These are phyloP conservation scores for Ceratobasidium sp. DNA, from an alignment of 1,284 basidiomycete species.

Conservation along the genomic window DNA sequence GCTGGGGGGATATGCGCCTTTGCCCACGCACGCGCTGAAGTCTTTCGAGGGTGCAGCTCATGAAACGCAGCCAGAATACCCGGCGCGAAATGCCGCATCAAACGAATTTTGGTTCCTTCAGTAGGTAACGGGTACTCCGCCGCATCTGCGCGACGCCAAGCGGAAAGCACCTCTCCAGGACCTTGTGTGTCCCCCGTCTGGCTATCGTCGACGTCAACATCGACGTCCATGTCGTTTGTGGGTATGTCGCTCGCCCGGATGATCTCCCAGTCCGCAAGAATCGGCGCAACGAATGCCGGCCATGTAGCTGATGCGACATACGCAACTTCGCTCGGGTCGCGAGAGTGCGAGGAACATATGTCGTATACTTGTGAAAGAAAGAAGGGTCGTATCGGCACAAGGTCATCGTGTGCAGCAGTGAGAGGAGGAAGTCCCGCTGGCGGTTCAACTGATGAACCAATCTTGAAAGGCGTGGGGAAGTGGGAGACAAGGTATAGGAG, in stretches of 20 bases:
- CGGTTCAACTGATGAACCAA: slow-evolving; percentile 49
- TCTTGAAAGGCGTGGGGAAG: slow-evolving; percentile 53
- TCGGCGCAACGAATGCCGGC: slow-evolving; percentile 77
- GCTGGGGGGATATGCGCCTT: slow-evolving; percentile 57
- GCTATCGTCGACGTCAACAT: slow-evolving; percentile 34
- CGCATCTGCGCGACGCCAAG: slow-evolving; percentile 49
- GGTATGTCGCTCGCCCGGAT: slow-evolving; percentile 9
- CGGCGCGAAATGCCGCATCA: slow-evolving; percentile 68
- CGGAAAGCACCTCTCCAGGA: slow-evolving; percentile 4
- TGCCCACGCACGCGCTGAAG: slow-evolving; percentile 70
- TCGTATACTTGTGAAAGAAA: slow-evolving; percentile 73
- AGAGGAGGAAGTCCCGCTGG: slow-evolving; percentile 65
- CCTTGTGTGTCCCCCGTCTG: slow-evolving; percentile 1
- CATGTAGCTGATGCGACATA: slow-evolving; percentile 82
- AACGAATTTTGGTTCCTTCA: slow-evolving; percentile 69
- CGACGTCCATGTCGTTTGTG: slow-evolving; percentile 31
- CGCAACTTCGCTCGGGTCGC: slow-evolving; percentile 73
- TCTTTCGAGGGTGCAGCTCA: slow-evolving; percentile 70
- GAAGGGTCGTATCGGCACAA: slow-evolving; percentile 66
- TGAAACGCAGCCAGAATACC: slow-evolving; percentile 70
- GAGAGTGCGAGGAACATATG: slow-evolving; percentile 71
- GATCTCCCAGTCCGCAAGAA: slow-evolving; percentile 64
- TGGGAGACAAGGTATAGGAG: slow-evolving; percentile 57
- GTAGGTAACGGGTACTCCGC: slow-evolving; percentile 55
- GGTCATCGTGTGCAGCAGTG: slow-evolving; percentile 44